phyloP scores from a whole-genome alignment of 75 land plant species.

The Isoetes taiwanensis region DNA sequence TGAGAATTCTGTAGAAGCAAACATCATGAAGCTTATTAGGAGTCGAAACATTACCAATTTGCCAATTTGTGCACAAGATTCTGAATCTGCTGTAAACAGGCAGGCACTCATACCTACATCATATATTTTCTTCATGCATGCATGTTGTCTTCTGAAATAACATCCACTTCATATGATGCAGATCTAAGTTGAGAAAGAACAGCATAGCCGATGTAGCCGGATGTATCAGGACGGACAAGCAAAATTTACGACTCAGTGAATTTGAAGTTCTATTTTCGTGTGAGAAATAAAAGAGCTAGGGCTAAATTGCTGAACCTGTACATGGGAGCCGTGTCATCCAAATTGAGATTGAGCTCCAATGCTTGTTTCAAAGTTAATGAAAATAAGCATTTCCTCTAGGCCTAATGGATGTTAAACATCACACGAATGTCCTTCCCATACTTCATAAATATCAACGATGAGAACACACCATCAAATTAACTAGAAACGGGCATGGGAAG shows the following conservation, averaged over 20 bases:
- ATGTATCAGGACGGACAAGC: conserved; percentile 33
- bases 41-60: conserved; percentile 11
- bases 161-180: not conserved
- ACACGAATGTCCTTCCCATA: too few species aligned
- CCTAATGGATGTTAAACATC: too few species aligned
- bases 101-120: conserved; percentile 4
- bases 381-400: too few species aligned
- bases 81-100: conserved; percentile 13
- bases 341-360: too few species aligned
- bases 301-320: too few species aligned
- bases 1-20: conserved; percentile 33
- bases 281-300: not conserved
- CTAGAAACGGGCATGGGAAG: too few species aligned
- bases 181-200: conserved; percentile 14
- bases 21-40: conserved; percentile 26
- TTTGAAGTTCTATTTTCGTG: conserved; percentile 33
- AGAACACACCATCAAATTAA: too few species aligned
- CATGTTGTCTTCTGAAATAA: not conserved
- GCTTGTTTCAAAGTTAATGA: too few species aligned
- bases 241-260: conserved; percentile 29
- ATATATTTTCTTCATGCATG: not conserved
- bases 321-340: too few species aligned
- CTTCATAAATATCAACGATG: too few species aligned
- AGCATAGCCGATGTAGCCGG: conserved; percentile 28
- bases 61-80: conserved; percentile 7